These are phyloP conservation scores for Proliferodiscus dingleyae DNA, from an alignment of 2,329 filamentous ascomycete genomes.

Conservation along the genomic window DNA sequence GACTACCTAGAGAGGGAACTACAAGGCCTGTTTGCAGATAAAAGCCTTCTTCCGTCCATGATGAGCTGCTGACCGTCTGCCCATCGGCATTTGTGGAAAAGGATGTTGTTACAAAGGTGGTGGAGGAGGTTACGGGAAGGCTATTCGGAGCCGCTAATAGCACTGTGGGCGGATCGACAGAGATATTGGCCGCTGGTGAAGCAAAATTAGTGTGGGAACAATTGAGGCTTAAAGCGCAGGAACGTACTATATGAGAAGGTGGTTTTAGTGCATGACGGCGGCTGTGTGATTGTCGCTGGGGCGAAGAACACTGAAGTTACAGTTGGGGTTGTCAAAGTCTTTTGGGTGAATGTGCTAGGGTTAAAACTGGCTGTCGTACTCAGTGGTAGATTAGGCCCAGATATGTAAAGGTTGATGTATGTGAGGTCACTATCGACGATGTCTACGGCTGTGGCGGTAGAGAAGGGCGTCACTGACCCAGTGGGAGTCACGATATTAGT, in stretches of 20 bases:
- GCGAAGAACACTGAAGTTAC: conserved; percentile 4
- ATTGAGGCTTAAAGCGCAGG: background rate
- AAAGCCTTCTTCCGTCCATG: conserved; percentile 5
- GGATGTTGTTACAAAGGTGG: conserved; percentile 4
- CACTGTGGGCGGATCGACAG: background rate
- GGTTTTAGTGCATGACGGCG: conserved; percentile 1
- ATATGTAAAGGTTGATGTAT: background rate
- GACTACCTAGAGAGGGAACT: background rate
- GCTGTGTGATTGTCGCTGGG: conserved; percentile 4
- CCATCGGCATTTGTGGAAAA: conserved; percentile 6
- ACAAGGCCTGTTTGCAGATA: background rate
- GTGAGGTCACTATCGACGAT: background rate
- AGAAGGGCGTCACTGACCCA: background rate
- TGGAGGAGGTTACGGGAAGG: conserved; percentile 3
- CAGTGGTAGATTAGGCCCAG: background rate
- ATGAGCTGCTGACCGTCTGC: background rate
- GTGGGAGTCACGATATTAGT: too few relatives aligned
- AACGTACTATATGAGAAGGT: conserved; percentile 7
- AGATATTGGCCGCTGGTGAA: background rate
- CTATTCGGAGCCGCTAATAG: conserved; percentile 2
- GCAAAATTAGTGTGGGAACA: background rate
- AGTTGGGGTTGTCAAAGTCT: background rate
- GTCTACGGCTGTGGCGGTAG: background rate
- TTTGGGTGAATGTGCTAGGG: background rate
- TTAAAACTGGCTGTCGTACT: background rate